These are phyloP conservation scores for Penicillium macrosclerotiorum DNA, from an alignment of 495 filamentous ascomycete genomes.

Conservation along the genomic window DNA sequence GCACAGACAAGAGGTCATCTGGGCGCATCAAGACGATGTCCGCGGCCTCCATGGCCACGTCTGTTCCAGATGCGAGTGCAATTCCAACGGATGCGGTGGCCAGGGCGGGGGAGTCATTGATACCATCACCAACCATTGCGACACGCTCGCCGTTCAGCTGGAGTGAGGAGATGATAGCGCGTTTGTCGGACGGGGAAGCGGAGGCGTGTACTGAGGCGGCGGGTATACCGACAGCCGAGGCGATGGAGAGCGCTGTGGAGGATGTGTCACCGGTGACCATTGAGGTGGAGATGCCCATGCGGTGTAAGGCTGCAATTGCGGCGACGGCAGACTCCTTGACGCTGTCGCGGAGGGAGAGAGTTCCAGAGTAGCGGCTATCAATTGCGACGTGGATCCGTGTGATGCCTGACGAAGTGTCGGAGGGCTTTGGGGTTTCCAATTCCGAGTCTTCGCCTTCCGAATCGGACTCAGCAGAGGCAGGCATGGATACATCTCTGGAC, in stretches of 20 bases:
- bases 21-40: constrained; percentile 94
- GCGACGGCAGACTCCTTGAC: constrained; percentile 86
- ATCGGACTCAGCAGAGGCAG: constrained; percentile 56
- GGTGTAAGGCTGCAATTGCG: constrained; percentile 76
- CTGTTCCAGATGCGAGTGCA: constrained; percentile 86
- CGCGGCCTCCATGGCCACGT: constrained; percentile 97
- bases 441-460: constrained; percentile 19
- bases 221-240: constrained; percentile 77
- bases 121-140: constrained; percentile 97
- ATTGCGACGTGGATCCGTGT: constrained; percentile 92
- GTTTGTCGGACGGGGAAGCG: constrained; percentile 84
- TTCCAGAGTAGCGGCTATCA: constrained; percentile 73
- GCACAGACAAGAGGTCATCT: constrained; percentile 86
- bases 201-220: constrained; percentile 72
- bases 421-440: constrained; percentile 17
- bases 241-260: constrained; percentile 78
- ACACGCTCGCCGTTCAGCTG: constrained; percentile 72
- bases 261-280: constrained; percentile 93
- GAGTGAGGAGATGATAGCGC: constrained; percentile 73
- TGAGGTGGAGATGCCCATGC: constrained; percentile 79
- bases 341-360: constrained; percentile 80
- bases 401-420: constrained; percentile 54
- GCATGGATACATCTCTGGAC: constrained; percentile 65
- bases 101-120: constrained; percentile 96
- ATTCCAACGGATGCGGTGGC: constrained; percentile 93